Conservation (phyloP, 345 rosid species). For the Trapa bicornis region DNA sequence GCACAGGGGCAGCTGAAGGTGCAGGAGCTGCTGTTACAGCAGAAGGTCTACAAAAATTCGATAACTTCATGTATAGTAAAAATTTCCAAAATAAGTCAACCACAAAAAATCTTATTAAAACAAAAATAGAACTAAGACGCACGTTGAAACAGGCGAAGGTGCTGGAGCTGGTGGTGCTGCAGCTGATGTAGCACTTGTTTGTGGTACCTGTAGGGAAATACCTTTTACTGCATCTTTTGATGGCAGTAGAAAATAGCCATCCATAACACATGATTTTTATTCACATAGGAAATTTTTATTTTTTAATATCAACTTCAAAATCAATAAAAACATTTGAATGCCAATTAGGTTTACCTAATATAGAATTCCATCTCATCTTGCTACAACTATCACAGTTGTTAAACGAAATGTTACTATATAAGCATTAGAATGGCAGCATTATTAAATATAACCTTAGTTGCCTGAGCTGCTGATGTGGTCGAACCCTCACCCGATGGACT, state of each 20-base stretch:
- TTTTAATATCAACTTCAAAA: background rate
- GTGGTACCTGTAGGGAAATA: slow-evolving; percentile 32
- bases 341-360: background rate
- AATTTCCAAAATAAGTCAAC: background rate
- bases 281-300: background rate
- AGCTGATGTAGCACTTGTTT: slow-evolving; percentile 31
- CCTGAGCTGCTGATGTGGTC: slow-evolving; percentile 26
- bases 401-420: background rate
- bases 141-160: slow-evolving; percentile 19
- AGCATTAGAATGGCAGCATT: background rate
- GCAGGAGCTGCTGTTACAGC: slow-evolving; percentile 9
- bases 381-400: background rate
- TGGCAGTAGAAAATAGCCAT: background rate
- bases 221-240: background rate
- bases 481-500: slow-evolving; percentile 46
- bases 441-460: slow-evolving; percentile 24
- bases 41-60: slow-evolving; percentile 18
- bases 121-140: background rate
- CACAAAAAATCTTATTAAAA: background rate
- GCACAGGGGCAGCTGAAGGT: slow-evolving; percentile 16
- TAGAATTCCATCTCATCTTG: background rate
- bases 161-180: slow-evolving; percentile 22
- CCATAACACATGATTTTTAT: background rate
- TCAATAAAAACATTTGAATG: background rate
- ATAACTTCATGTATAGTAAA: background rate